Base-by-base conservation (phyloP, 331 rosid genomes). In the Stylosanthes scabra region DNA sequence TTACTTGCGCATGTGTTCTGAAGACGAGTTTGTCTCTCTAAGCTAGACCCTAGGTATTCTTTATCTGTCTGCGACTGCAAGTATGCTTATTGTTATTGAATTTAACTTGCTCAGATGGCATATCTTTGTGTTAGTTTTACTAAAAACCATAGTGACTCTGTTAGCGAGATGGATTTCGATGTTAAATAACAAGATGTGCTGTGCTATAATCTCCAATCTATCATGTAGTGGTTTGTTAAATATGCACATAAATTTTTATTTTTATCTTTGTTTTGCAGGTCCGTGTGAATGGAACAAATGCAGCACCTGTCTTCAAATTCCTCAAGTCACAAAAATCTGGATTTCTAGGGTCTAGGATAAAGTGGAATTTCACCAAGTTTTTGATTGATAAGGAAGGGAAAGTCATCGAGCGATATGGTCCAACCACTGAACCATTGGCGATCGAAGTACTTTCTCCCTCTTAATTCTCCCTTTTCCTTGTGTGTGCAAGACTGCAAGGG, bases 311-410 rank as follows among this genome's bases (percentile, higher is more conserved):
- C 13, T 93, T 77, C 86, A 91, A 70, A 82, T 93, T 89, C 81
- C 96, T 90, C n/a, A 93, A 93, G 73, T 71, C 86, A 63, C 72
- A 70, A 28, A 89, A 84, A 80, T 1, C 59, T 49, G 97, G 97
- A 70, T 84, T 87, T 70, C 5, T 86, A 37, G 92, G 97, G 41
- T 40, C 85, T 40, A 80, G 93, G 61, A 85, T 93, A 78, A 89
- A 93, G 86, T 93, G 97, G 98, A 93, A 93, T 77, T 93, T 91
- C 86, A 91, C 96, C 74, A 93, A 93, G 90, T 93, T 93, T 86
- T 82, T 93, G 76, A 83, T 89, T 51, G 87, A 85, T 79, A 85
- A 71, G 85, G 87, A 91, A 44, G 97, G 97, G 37, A 51, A 20
- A 25, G 92, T 87, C 72, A 73, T 93, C 29, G 47, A 41, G 40